Conservation (phyloP, 306 rosid genomes). For the Vigna trinervia region DNA sequence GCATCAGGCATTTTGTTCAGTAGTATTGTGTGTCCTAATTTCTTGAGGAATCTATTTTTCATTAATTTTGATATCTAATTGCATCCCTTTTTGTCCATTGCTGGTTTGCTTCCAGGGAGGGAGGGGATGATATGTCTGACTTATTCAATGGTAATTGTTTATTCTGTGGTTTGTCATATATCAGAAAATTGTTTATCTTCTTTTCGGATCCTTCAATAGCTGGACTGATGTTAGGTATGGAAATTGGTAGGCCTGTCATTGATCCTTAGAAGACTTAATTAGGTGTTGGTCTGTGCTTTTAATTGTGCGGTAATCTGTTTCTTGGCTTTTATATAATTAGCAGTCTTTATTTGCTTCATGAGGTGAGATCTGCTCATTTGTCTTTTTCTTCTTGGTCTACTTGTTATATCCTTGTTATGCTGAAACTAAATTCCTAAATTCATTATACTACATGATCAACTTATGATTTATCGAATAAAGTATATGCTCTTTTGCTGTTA, state of each 20-base stretch:
- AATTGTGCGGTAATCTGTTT: not conserved
- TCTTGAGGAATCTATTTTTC: not conserved
- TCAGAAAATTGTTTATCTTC: conserved; percentile 24
- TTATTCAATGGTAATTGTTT: conserved; percentile 13
- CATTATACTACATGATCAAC: not conserved
- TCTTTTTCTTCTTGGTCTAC: conserved; percentile 3
- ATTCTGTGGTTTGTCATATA: conserved; percentile 22
- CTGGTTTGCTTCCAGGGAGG: not conserved
- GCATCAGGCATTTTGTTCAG: conserved; percentile 16
- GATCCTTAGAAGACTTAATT: conserved; percentile 5
- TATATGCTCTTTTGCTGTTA: conserved; percentile 8
- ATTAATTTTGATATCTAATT: conserved; percentile 25
- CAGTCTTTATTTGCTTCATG: conserved; percentile 18
- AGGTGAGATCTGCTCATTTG: conserved; percentile 20
- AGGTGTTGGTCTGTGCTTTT: conserved; percentile 16
- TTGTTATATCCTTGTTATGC: conserved; percentile 22
- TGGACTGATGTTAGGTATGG: not conserved
- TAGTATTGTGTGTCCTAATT: conserved; percentile 18
- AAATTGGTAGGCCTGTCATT: too few relatives aligned
- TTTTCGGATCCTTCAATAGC: conserved; percentile 19
- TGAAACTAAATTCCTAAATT: conserved; percentile 13
- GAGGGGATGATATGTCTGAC: not conserved
- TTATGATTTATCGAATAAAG: conserved; percentile 18
- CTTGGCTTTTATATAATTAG: too few relatives aligned
- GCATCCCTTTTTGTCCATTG: not conserved